Evolutionary conservation across 31 red algal species (phyloP), one percentile per base, ranked within the genome.

Genomic region (Endocladia muricata): DNA sequence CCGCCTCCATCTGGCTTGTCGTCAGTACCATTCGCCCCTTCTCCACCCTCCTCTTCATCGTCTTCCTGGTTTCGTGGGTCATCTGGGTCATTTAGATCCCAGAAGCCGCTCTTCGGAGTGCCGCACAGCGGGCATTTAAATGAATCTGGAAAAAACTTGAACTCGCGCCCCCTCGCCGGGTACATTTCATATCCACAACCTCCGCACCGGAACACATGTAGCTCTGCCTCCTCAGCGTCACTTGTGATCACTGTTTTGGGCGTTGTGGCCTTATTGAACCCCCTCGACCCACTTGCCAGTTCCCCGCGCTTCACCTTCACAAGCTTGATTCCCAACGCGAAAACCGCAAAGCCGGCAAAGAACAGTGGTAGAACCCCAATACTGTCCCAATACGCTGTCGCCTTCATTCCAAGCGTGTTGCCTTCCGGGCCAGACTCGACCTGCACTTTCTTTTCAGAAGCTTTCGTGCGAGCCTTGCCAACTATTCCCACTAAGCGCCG

Each of bases 71-170:
- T 98, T n/a, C 96, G 31, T n/a, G 96, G 96, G 55, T 98, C 96
- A 48, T 91, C 81, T 5, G 87, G 87, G 60, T 98, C 96, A 68
- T 94, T 94, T 41, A 92, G 75, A 76, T 98, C 96, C 91, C 92
- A 95, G 59, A 98, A 98, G 59, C 86, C 91, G 7, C 77, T 86
- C 58, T 98, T 98, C 28, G 83, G 77, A 0, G 96, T 77, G 6
- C 87, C 91, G 55, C 96, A 98, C 15, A 92, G 71, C 66, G 96
- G 96, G 47, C 96, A 98, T 58, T 95, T 98, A 69, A 94, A 98
- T 41, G 71, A 84, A 54, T 94, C 88, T 13, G 87, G 83, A 47
- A 98, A 98, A 60, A 94, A 94, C 73, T 98, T 98, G 68, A 98
- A 94, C 47, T 98, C 96, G 6, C 96, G 88, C 54, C 91, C 92